Evolutionary conservation across 768 basidiomycete genomes (phyloP).

Genomic region (Trametes cingulata): DNA sequence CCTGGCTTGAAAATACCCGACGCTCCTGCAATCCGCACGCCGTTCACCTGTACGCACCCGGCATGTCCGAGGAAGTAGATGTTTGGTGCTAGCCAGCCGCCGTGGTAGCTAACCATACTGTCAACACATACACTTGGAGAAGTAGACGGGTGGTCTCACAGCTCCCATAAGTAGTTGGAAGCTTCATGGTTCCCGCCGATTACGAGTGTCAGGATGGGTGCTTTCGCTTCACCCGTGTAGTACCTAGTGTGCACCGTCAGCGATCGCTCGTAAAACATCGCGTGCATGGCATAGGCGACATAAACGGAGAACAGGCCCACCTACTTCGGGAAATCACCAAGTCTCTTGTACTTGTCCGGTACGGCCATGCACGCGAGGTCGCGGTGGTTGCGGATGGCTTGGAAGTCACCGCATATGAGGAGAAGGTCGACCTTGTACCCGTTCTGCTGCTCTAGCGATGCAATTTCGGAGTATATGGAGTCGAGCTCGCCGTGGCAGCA

Average conservation of each 20-base stretch:
- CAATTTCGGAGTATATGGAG: constrained; percentile 76
- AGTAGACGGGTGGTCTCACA: constrained; percentile 52
- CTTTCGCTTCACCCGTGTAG: constrained; percentile 79
- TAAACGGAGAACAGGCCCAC: constrained; percentile 24
- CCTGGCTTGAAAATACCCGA: constrained; percentile 88
- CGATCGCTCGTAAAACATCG: neutral
- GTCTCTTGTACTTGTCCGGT: constrained; percentile 80
- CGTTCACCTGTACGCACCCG: constrained; percentile 85
- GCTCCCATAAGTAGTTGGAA: constrained; percentile 94
- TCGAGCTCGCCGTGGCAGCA: constrained; percentile 96
- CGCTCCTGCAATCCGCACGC: constrained; percentile 83
- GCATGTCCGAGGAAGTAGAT: constrained; percentile 96
- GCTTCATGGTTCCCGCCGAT: constrained; percentile 99
- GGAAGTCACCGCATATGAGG: constrained; percentile 95
- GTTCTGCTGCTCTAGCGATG: constrained; percentile 58
- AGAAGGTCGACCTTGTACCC: constrained; percentile 78
- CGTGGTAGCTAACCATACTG: constrained; percentile 69
- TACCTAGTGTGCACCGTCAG: constrained; percentile 51
- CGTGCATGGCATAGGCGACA: neutral
- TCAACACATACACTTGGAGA: constrained; percentile 11
- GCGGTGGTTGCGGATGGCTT: constrained; percentile 82
- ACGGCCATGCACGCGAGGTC: constrained; percentile 92
- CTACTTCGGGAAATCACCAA: constrained; percentile 85
- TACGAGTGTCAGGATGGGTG: constrained; percentile 87
- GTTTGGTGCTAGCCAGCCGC: constrained; percentile 95